A percentile compares a stretch with the other conserved stretches of the same genome.
Conservation (phyloP, 352 stramenopile species). For the Globisporangium spiculum region DNA sequence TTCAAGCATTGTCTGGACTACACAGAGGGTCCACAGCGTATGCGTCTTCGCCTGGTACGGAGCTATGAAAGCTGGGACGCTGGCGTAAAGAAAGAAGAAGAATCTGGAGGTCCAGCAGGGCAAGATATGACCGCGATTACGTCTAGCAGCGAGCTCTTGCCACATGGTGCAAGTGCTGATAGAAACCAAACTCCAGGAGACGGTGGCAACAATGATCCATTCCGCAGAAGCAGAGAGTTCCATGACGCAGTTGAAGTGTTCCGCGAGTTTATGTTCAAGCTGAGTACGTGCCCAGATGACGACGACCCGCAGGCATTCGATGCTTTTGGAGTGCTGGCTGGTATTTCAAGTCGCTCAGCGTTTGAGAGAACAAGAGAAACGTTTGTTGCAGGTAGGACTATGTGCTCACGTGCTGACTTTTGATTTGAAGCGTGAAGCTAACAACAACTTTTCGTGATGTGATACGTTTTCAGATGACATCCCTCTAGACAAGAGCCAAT, state of each 20-base stretch:
- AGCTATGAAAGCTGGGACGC: constrained; percentile 27
- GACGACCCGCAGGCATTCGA: not conserved
- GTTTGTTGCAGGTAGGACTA: constrained; percentile 9
- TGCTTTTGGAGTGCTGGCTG: not conserved
- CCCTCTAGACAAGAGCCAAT: not conserved
- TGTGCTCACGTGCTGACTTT: not conserved
- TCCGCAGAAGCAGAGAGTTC: constrained; percentile 39
- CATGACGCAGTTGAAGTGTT: constrained; percentile 58
- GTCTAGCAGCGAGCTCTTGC: not conserved
- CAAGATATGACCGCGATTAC: not conserved
- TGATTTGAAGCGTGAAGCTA: not conserved
- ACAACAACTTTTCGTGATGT: not conserved
- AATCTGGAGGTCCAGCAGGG: not conserved
- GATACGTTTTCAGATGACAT: not conserved
- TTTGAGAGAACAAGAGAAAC: constrained; percentile 17
- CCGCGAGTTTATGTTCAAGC: constrained; percentile 28
- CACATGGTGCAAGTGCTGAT: not conserved
- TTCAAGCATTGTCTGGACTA: constrained; percentile 41
- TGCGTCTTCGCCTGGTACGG: constrained; percentile 44
- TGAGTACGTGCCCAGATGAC: not conserved
- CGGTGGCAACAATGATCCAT: constrained; percentile 14
- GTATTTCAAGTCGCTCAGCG: constrained; percentile 5
- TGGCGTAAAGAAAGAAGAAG: not conserved
- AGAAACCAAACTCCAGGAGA: not conserved
- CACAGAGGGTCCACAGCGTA: constrained; percentile 50